Evolutionary conservation across 2,329 filamentous ascomycete species (phyloP), one percentile per base, ranked within the genome.

Genomic region (Aspergillus alliaceus): DNA sequence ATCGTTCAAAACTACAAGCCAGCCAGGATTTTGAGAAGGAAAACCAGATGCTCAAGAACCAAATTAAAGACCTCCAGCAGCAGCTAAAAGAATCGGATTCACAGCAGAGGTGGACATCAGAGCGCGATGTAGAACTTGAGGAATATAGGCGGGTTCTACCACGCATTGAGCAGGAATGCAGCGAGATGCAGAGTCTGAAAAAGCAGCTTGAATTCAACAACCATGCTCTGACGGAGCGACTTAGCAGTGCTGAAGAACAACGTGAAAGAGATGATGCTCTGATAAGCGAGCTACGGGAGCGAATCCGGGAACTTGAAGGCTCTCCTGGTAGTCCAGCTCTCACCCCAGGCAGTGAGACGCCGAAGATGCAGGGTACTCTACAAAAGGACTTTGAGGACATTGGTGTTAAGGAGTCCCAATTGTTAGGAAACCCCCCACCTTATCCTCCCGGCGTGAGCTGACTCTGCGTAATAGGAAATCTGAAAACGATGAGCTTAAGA

Each of bases 21-120:
- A 79, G 74, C 51, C 78, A 80, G 61, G 75, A 79, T 53, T 73
- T 78, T 57, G 78, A 81, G 64, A 79, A 77, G 60, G 77, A 81
- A 61, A 80, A 80, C 63, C 70, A 77, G 53, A 69, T 68, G 9
- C 69, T 81, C n/a, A 77, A 75, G 59, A 72, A 75, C 49, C 75
- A 80, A 61, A 74, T 80, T 47, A 74, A 75, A 44, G 77, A 80
- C 53, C 62, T 80, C 42, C 77, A 80, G 58, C 74, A 77, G 53
- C 76, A 80, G 56, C 56, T 80, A n/a, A 77, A 76, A 62, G 74
- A 79, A 48, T 69, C 73, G 2, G 78, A 79, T 59, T 74, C 74
- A 48, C 70, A 75, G 59, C 72, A 77, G 53, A 68, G 70, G 24
- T 70, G 72, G 67, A 72, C 71, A 9, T 69, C 75, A 4, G 75